A percentile compares a stretch with the other conserved stretches of the same genome.
phyloP scores from a whole-genome alignment of 2,329 filamentous ascomycete species.

The Coleophoma cylindrospora region DNA sequence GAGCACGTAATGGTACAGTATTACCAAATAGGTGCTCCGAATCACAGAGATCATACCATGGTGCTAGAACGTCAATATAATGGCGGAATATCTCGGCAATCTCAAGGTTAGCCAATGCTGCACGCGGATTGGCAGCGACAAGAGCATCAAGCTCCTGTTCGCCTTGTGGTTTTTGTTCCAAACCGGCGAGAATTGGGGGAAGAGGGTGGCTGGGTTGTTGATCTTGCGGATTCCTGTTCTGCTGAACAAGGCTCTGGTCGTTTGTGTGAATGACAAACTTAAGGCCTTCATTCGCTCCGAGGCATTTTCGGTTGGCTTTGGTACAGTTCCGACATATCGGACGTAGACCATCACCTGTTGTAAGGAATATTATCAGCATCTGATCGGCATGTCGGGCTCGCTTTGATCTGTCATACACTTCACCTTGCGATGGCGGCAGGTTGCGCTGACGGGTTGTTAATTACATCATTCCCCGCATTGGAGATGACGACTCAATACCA shows the following conservation, averaged over 20 bases:
- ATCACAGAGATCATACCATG: conserved; percentile 44
- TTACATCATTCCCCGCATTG: background rate
- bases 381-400: background rate
- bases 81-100: conserved; percentile 32
- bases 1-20: conserved; percentile 29
- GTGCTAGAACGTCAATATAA: conserved; percentile 33
- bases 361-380: background rate
- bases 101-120: conserved; percentile 24
- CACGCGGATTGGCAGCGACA: conserved; percentile 15
- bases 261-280: background rate
- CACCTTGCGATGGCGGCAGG: background rate
- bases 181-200: background rate
- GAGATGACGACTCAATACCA: no score
- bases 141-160: background rate
- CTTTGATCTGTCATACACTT: background rate
- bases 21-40: conserved; percentile 27
- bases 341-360: background rate
- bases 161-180: background rate
- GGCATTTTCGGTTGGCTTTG: background rate
- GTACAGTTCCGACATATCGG: background rate
- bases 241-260: background rate
- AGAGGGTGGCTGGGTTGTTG: background rate
- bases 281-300: background rate
- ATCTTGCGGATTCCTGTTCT: background rate
- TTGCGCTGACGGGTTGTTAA: background rate